Evolutionary conservation across 2,329 filamentous ascomycete species (phyloP).

Genomic region (Colletotrichum sp.): DNA sequence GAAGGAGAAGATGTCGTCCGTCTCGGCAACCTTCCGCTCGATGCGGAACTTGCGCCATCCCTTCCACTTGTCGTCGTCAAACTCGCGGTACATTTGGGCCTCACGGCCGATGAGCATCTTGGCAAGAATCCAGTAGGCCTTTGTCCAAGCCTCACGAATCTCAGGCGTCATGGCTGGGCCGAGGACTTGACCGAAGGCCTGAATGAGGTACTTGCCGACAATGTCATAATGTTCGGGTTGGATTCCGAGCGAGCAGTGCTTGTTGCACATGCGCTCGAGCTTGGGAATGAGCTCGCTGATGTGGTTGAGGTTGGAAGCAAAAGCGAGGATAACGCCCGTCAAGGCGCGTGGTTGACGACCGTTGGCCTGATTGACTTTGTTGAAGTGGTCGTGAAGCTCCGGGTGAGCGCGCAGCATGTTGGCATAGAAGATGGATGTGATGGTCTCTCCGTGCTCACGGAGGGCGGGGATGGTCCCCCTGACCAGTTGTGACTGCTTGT

Average conservation of each 20-base stretch:
- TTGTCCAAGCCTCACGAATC: constrained; percentile 70
- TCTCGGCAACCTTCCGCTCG: constrained; percentile 67
- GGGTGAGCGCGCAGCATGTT: constrained; percentile 71
- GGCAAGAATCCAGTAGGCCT: constrained; percentile 76
- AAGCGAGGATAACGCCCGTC: constrained; percentile 61
- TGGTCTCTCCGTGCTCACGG: constrained; percentile 68
- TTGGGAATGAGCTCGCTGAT: constrained; percentile 58
- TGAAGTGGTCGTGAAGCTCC: constrained; percentile 73
- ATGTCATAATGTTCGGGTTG: constrained; percentile 72
- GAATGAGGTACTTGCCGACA: constrained; percentile 72
- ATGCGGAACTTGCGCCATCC: constrained; percentile 73
- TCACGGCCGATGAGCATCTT: constrained; percentile 74
- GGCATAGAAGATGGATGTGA: constrained; percentile 75
- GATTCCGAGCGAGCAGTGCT: constrained; percentile 75
- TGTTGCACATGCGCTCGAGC: constrained; percentile 68
- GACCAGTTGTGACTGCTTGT: constrained; percentile 67
- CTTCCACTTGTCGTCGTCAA: constrained; percentile 59
- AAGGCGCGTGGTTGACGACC: constrained; percentile 28
- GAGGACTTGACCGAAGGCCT: constrained; percentile 70
- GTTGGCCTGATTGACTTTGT: constrained; percentile 38
- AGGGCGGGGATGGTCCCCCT: constrained; percentile 74
- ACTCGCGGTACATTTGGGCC: constrained; percentile 63
- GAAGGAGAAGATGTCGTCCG: constrained; percentile 73
- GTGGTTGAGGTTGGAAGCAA: constrained; percentile 73
- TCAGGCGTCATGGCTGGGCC: constrained; percentile 69